These are phyloP conservation scores for Phoenix dactylifera DNA, from an alignment of 176 grass and related monocot genomes.

Conservation along the genomic window DNA sequence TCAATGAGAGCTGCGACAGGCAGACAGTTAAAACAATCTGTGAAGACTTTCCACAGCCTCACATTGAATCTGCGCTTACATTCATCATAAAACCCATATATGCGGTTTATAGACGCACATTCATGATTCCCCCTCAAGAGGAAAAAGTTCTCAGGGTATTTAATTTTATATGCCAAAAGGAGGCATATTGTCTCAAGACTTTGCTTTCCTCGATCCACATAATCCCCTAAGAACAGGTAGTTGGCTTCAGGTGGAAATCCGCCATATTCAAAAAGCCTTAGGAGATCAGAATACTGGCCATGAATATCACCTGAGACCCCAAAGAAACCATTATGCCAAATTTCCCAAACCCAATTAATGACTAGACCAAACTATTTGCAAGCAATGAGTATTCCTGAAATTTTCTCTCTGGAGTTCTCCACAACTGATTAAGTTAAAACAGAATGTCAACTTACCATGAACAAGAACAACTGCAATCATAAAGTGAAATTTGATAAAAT, in stretches of 20 bases:
- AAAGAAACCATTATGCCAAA: conserved; percentile 20
- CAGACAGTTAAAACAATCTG: conserved; percentile 68
- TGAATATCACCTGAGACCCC: conserved; percentile 51
- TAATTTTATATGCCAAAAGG: conserved; percentile 73
- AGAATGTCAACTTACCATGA: too few species aligned
- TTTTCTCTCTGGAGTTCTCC: too few species aligned
- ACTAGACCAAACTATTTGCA: too few species aligned
- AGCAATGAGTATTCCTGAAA: too few species aligned
- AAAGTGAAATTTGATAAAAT: too few species aligned
- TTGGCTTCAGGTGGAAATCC: conserved; percentile 56
- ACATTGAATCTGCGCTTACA: conserved; percentile 77
- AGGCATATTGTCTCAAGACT: conserved; percentile 85
- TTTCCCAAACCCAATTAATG: background rate
- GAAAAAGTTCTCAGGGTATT: conserved; percentile 70
- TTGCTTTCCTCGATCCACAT: conserved; percentile 73
- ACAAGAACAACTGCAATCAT: too few species aligned
- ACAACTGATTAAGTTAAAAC: too few species aligned
- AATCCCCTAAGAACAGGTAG: conserved; percentile 81
- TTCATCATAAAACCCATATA: conserved; percentile 72
- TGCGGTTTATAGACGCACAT: conserved; percentile 65
- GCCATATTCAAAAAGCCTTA: conserved; percentile 64
- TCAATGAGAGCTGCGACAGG: conserved; percentile 66
- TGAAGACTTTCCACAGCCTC: conserved; percentile 63
- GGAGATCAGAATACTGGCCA: conserved; percentile 75
- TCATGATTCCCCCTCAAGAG: conserved; percentile 78